Percentiles rank a stretch among this genome's conserved stretches.
phyloP scores from a whole-genome alignment of 2,329 filamentous ascomycete species.

The Alternaria panax region DNA sequence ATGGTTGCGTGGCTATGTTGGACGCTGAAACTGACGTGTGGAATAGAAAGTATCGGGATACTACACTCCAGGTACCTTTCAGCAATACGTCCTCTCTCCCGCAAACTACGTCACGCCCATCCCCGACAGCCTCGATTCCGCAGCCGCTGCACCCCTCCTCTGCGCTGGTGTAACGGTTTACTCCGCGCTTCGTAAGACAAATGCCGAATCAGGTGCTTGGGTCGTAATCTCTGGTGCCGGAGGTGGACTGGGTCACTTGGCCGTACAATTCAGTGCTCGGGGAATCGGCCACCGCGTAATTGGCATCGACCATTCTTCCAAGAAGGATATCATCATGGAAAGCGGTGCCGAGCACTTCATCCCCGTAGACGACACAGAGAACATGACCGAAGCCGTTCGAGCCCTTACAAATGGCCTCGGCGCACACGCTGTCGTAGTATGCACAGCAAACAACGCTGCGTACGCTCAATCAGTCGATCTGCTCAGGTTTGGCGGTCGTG shows the following conservation, averaged over 20 bases:
- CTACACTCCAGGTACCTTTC: slow-evolving; percentile 75
- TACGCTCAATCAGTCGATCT: slow-evolving; percentile 53
- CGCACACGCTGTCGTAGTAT: slow-evolving; percentile 66
- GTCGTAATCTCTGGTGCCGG: slow-evolving; percentile 65
- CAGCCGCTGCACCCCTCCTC: slow-evolving; percentile 69
- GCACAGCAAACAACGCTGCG: slow-evolving; percentile 57
- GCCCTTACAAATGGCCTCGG: slow-evolving; percentile 65
- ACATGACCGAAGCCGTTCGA: slow-evolving; percentile 63
- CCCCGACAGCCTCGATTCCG: slow-evolving; percentile 66
- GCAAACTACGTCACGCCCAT: slow-evolving; percentile 75
- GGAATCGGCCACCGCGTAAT: slow-evolving; percentile 71
- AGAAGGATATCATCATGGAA: slow-evolving; percentile 66
- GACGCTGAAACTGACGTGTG: neutral
- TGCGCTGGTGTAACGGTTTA: slow-evolving; percentile 75
- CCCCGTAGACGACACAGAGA: slow-evolving; percentile 63
- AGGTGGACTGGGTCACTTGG: slow-evolving; percentile 70
- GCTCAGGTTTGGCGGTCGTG: slow-evolving; percentile 55
- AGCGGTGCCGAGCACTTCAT: slow-evolving; percentile 73
- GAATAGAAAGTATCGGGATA: slow-evolving; percentile 65
- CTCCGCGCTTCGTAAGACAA: slow-evolving; percentile 67
- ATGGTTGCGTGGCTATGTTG: neutral
- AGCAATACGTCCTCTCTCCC: slow-evolving; percentile 70
- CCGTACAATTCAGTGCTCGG: slow-evolving; percentile 65
- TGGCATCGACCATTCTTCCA: slow-evolving; percentile 69
- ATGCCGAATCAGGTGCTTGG: slow-evolving; percentile 66